A percentile compares a stretch with the other conserved stretches of the same genome.
Evolutionary conservation across 2,329 filamentous ascomycete species (phyloP).

Genomic region (Paecilomyces variotii): DNA sequence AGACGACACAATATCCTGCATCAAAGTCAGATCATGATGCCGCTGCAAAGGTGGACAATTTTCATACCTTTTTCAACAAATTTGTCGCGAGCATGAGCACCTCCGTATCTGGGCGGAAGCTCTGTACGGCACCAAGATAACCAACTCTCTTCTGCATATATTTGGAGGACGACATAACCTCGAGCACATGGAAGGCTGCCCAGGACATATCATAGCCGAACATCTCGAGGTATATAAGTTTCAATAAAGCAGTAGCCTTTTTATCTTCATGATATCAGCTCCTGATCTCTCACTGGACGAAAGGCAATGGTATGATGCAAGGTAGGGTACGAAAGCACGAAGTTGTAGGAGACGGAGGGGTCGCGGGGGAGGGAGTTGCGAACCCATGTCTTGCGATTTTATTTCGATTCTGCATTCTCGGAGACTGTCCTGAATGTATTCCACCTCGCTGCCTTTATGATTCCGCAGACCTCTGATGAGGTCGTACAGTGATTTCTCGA

Average conservation of each 20-base stretch:
- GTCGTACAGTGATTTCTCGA: slow-evolving; percentile 98
- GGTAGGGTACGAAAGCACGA: neutral
- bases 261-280: slow-evolving; percentile 52
- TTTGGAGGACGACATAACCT: slow-evolving; percentile 96
- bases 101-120: slow-evolving; percentile 89
- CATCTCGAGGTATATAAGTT: slow-evolving; percentile 97
- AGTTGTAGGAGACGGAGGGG: too few species aligned
- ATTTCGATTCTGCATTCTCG: slow-evolving; percentile 95
- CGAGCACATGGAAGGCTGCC: slow-evolving; percentile 95
- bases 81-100: slow-evolving; percentile 97
- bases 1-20: slow-evolving; percentile 53
- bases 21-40: slow-evolving; percentile 7
- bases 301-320: neutral
- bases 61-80: slow-evolving; percentile 74
- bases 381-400: slow-evolving; percentile 85
- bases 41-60: neutral
- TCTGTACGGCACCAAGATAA: slow-evolving; percentile 91
- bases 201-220: slow-evolving; percentile 99
- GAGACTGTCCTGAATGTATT: slow-evolving; percentile 87
- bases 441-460: slow-evolving; percentile 89
- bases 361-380: slow-evolving; percentile 20
- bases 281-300: neutral
- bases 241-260: slow-evolving; percentile 91
- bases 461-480: slow-evolving; percentile 93
- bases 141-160: slow-evolving; percentile 93